A percentile compares a stretch with the other conserved stretches of the same genome.
Evolutionary conservation across 495 filamentous ascomycete species (phyloP).

Genomic region (Xylaria bambusicola): DNA sequence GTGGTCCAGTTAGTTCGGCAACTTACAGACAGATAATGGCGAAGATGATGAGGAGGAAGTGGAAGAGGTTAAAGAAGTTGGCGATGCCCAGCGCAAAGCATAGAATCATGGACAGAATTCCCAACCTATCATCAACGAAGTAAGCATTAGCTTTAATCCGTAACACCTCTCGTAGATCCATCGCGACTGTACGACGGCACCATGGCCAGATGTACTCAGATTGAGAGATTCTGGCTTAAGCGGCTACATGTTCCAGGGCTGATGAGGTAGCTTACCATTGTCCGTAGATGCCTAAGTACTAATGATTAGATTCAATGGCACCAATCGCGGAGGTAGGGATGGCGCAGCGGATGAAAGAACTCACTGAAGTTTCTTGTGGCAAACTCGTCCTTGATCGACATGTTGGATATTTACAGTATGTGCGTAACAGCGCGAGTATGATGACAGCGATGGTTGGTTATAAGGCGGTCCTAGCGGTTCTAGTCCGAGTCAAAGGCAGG

Average conservation of each 20-base stretch:
- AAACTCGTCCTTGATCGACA: conserved; percentile 72
- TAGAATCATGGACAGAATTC: conserved; percentile 89
- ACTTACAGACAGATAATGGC: conserved; percentile 82
- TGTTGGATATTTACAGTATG: conserved; percentile 34
- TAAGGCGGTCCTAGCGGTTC: neutral
- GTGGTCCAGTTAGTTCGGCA: neutral
- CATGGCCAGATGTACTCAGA: neutral
- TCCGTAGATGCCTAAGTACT: conserved; percentile 85
- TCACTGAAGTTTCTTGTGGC: conserved; percentile 97
- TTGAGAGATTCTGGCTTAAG: neutral
- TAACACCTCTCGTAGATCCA: neutral
- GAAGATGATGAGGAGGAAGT: conserved; percentile 68
- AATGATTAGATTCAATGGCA: conserved; percentile 21
- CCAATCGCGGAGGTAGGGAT: neutral
- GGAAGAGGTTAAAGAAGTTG: conserved; percentile 70
- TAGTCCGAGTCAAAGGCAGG: neutral
- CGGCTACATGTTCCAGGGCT: neutral
- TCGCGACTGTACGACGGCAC: neutral
- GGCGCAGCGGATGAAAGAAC: conserved; percentile 34
- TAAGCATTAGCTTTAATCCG: conserved; percentile 7
- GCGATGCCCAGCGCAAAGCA: conserved; percentile 95
- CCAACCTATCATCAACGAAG: conserved; percentile 65
- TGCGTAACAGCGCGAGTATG: neutral
- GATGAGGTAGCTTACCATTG: conserved; percentile 78
- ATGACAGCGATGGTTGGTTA: neutral